Evolutionary conservation across 768 basidiomycete genomes (phyloP).

Genomic region (Termitomyces sp.): DNA sequence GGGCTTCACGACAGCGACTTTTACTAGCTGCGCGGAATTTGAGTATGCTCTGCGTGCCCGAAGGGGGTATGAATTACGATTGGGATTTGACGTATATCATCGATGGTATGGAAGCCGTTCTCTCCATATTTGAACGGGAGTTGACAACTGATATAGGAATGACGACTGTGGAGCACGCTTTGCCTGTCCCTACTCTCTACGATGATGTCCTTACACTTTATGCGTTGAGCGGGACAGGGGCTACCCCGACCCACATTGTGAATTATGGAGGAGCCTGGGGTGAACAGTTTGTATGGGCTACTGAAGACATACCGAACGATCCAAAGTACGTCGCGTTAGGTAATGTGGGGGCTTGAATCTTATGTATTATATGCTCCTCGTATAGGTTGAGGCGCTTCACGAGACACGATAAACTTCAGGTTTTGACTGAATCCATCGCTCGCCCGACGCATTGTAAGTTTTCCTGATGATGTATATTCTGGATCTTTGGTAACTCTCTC

Average conservation of each 20-base stretch:
- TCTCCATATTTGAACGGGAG: background rate
- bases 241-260: conserved; percentile 73
- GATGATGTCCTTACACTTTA: conserved; percentile 65
- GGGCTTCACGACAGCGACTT: conserved; percentile 66
- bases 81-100: conserved; percentile 79
- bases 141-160: conserved; percentile 43
- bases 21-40: conserved; percentile 58
- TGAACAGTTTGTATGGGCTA: conserved; percentile 69
- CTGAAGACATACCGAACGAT: conserved; percentile 60
- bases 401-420: conserved; percentile 62
- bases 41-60: conserved; percentile 70
- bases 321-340: conserved; percentile 46
- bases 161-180: conserved; percentile 72
- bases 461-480: background rate
- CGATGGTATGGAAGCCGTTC: conserved; percentile 44
- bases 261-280: conserved; percentile 74
- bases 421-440: conserved; percentile 54
- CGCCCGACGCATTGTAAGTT: conserved; percentile 56
- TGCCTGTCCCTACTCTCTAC: conserved; percentile 62
- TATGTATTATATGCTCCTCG: background rate
- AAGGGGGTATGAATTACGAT: conserved; percentile 78
- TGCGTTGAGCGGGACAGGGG: conserved; percentile 64
- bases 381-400: conserved; percentile 59
- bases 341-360: conserved; percentile 6
- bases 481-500: background rate